Conservation (phyloP, 202 grass and related monocot species). For the Alloteropsis angusta region DNA sequence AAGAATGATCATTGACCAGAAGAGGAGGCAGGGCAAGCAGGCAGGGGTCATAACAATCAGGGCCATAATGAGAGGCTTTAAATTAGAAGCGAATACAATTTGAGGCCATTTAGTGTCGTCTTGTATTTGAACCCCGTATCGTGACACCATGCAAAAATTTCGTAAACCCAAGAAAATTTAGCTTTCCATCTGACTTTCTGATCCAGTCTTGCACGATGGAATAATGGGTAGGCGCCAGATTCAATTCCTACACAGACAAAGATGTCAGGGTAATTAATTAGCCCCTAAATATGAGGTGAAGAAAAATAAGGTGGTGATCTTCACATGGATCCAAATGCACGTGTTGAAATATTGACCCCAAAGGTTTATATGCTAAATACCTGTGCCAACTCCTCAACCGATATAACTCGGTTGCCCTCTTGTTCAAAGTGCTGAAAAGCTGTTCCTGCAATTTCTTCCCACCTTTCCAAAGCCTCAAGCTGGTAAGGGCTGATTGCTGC, state of each 20-base stretch:
- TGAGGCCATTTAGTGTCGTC: conserved; percentile 53
- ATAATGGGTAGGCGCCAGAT: conserved; percentile 64
- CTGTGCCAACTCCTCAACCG: conserved; percentile 81
- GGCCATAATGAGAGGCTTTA: conserved; percentile 37
- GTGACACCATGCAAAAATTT: conserved; percentile 98
- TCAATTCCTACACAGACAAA: conserved; percentile 58
- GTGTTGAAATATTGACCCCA: not conserved
- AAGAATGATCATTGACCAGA: conserved; percentile 46
- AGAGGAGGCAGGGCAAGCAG: not conserved
- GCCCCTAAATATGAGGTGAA: not conserved
- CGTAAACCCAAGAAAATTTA: conserved; percentile 91
- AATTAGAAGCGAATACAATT: conserved; percentile 65
- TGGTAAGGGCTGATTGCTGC: conserved; percentile 87
- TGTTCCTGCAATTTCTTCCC: conserved; percentile 90
- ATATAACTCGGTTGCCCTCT: conserved; percentile 88
- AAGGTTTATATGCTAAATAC: conserved; percentile 23
- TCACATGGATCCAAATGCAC: not conserved
- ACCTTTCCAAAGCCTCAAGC: conserved; percentile 85
- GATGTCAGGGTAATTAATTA: not conserved
- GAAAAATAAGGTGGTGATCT: not conserved
- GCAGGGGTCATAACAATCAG: conserved; percentile 33
- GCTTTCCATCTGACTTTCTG: conserved; percentile 80
- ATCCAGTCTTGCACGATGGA: conserved; percentile 92
- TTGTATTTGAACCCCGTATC: conserved; percentile 62
- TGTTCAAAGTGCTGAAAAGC: conserved; percentile 89